Conservation (phyloP, 805 yeast species). For the Suhomyces sp. region DNA sequence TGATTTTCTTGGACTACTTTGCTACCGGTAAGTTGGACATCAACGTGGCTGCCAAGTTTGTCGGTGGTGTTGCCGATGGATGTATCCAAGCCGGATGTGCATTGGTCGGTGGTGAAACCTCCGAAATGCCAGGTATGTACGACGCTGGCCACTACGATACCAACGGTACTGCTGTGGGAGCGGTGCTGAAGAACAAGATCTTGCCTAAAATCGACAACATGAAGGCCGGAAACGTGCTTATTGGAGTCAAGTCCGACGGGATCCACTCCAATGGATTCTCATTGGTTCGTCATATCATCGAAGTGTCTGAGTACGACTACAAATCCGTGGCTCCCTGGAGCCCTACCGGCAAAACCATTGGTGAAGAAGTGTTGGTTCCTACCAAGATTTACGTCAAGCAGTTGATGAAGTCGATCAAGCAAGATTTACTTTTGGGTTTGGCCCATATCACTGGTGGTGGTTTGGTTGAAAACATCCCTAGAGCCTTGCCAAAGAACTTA, state of each 20-base stretch:
- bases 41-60: constrained; percentile 80
- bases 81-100: constrained; percentile 96
- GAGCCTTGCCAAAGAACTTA: constrained; percentile 80
- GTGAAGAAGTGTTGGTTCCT: constrained; percentile 83
- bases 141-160: constrained; percentile 95
- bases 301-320: constrained; percentile 64
- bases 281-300: constrained; percentile 86
- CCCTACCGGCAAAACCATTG: constrained; percentile 62
- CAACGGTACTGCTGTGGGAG: constrained; percentile 98
- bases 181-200: constrained; percentile 71
- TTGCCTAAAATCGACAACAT: constrained; percentile 69
- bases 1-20: constrained; percentile 91
- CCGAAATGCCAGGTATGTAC: constrained; percentile 99
- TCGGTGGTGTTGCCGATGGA: constrained; percentile 94
- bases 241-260: constrained; percentile 90
- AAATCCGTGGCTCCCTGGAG: constrained; percentile 82
- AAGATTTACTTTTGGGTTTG: constrained; percentile 73
- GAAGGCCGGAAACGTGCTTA: constrained; percentile 74
- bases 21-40: constrained; percentile 93
- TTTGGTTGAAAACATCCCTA: constrained; percentile 89
- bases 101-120: constrained; percentile 97
- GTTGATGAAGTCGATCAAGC: constrained; percentile 66
- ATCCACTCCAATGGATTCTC: constrained; percentile 97
- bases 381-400: constrained; percentile 95
- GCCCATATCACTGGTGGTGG: constrained; percentile 99